Base-by-base conservation (phyloP, 176 grass and related monocot species). In the Triticum dicoccoides region DNA sequence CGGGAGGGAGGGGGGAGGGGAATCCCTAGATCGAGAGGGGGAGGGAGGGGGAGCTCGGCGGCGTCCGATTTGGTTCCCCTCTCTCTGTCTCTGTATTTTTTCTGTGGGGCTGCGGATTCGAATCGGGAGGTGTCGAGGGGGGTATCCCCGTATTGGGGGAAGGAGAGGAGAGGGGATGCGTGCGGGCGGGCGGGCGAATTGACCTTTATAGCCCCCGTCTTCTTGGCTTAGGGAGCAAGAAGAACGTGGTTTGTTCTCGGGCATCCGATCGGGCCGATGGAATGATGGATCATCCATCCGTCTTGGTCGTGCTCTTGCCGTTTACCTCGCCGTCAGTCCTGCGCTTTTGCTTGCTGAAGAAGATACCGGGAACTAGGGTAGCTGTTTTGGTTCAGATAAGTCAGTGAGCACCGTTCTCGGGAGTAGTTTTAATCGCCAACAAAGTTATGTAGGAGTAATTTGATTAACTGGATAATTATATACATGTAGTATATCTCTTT, bases 191-290 rank as follows among this genome's bases (percentile, higher is more conserved):
- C 24, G 70, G 69, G 12, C 8, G 2, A 84, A 77, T 76, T 88
- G 65, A 77, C 82, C 11, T 88, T 81, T 91, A 64, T 88, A 81
- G 1, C 85, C 85, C 34, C 52, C 81, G 5, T 0, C 69, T 84
- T 91, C 85, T 85, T 91, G 89, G 77, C 89, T 85, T 91, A 76
- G 62, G 89, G 89, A 84, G 15, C 85, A 84, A 84, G 85, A 80
- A 87, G 76, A 75, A 80, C 64, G 74, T 76, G 44, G 25, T 49
- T 15, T 14, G 14, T 83, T 87, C 33, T 27, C 42, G 72, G 72
- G 72, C 72, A 75, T 79, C 33, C 10, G 20, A 44, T 65, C 49
- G 0, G 0, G 49, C 5, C 49, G 49, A 52, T 52, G 0, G 49
- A 52, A 52, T 17, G 49, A 6, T 6, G 0, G 0, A 6, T 52